Base-by-base conservation (phyloP, 176 grass and related monocot genomes). In the Stipa capillata region DNA sequence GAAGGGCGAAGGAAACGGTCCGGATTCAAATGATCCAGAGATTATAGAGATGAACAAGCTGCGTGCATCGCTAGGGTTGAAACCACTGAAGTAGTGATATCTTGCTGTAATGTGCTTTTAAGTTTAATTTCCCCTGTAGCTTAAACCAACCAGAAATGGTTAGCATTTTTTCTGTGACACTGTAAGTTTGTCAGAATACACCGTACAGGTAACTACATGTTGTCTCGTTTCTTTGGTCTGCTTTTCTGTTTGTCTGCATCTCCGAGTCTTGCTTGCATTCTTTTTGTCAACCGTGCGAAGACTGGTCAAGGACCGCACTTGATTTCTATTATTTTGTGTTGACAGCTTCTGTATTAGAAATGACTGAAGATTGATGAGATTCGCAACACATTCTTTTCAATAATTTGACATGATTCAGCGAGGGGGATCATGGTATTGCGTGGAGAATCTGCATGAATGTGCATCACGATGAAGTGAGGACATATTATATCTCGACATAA, bases 11-110 rank as follows among this genome's bases (percentile, higher is more conserved):
- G 78, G 91, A 25, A 90, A 82, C 16, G 87, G 65, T 56, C 87
- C 87, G 2, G 91, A 90, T 82, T 78, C 82, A 15, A 77, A 86
- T 45, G 91, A 93, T 75, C 91, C 91, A 2, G 91, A 90, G 82
- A 93, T 93, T 55, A 84, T 89, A 23, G 91, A 89, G 72, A 89
- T 89, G 72, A 93, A 93, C 81, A 93, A 89, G 73, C 73, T 93
- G 5, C 60, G 91, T 1, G 91, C 91, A 18, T 87, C 84, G 6
- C 74, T 93, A 29, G 91, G 91, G 45, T 44, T 93, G 81, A 87
- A 87, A 79, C 91, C 91, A 20, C 45, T 93, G 11, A 93, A 93
- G 59, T 87, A 87, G 65, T 54, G n/a, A 7, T 64, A 73, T 25
- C 10, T 72, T 40, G 51, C 0, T 64, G 57, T 73, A 47, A 53